Base-by-base conservation (phyloP, 2,329 filamentous ascomycete genomes). In the Talaromyces sp. region DNA sequence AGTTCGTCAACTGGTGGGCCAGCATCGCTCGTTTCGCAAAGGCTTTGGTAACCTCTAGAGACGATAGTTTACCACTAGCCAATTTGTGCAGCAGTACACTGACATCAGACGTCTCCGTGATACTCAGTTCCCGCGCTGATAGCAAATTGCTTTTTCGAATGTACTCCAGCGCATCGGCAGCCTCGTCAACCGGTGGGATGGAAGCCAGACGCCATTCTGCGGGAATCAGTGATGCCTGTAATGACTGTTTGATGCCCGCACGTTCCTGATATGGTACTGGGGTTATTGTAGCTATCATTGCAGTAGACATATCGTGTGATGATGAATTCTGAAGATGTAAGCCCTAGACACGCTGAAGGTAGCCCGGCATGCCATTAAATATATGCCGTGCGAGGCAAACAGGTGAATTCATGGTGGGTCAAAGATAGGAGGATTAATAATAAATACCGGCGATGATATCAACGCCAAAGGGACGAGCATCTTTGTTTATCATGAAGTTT, bases 11-110 rank as follows among this genome's bases (percentile, higher is more conserved):
- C 79, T 57, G 80, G 67, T 84, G 82, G 1, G 85, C 84, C 22
- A 87, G 72, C 4, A 73, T 83, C 31, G 85, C 85, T 47, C 85
- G 76, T 52, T 83, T 77, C 50, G 87, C 74, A 71, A 87, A 88
- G 1, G 85, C 85, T 37, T 77, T 80, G 3, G 78, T 80, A 9
- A 87, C 82, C 16, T 76, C 72, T 1, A 75, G 75, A 37, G 80
- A 77, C 11, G 76, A 81, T 22, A 83, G 70, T 60, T 80, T 74
- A 8, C 81, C 80, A 7, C 73, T 76, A 6, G 81, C 77, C 41
- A 87, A 75, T 60, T 69, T 70, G 19, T 63, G 65, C 3, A 73
- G 69, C 1, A 72, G 66, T 1, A 70, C 54, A 11, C 66, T 68
- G 60, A 72, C 70, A 41, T 73, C 67, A 0, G 66, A 67, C 27